These are phyloP conservation scores for Cokeromyces recurvatus DNA, from an alignment of 371 early-diverging fungal genomes.

Conservation along the genomic window DNA sequence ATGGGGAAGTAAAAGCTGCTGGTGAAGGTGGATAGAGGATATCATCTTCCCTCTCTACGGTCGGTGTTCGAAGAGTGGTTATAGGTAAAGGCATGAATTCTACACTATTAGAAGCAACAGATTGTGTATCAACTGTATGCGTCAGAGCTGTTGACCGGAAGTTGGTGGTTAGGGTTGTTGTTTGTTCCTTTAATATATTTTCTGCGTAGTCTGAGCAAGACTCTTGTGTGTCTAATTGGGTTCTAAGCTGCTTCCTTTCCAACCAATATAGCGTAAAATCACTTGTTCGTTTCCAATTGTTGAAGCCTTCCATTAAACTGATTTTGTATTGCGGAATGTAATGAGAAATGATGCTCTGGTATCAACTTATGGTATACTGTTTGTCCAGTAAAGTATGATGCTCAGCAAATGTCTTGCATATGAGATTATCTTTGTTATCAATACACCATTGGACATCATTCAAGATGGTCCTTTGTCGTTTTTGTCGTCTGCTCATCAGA, in stretches of 20 bases:
- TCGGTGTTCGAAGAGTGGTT: neutral
- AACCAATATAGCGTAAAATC: slow-evolving; percentile 11
- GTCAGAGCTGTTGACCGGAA: slow-evolving; percentile 10
- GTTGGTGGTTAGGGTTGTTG: slow-evolving; percentile 10
- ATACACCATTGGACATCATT: neutral
- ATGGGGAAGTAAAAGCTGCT: no score
- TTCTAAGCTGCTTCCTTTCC: slow-evolving; percentile 10
- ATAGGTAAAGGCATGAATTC: no score
- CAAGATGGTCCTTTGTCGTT: neutral
- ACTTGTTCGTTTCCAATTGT: slow-evolving; percentile 13
- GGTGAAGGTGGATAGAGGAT: no score
- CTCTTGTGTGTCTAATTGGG: slow-evolving; percentile 9
- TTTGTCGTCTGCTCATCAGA: no score
- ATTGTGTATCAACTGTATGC: slow-evolving; percentile 10
- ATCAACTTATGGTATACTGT: neutral
- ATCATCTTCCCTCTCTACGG: no score
- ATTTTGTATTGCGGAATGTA: slow-evolving; percentile 9
- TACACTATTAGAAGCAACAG: neutral
- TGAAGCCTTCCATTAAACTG: slow-evolving; percentile 6
- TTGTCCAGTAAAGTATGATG: neutral
- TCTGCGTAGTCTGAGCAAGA: slow-evolving; percentile 9
- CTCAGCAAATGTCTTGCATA: neutral
- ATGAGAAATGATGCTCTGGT: slow-evolving; percentile 12
- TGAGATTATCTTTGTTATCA: neutral
- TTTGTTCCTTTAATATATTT: slow-evolving; percentile 11